These are phyloP conservation scores for Phlyctochytrium bullatum DNA, from an alignment of 192 early-diverging fungal species.

Conservation along the genomic window DNA sequence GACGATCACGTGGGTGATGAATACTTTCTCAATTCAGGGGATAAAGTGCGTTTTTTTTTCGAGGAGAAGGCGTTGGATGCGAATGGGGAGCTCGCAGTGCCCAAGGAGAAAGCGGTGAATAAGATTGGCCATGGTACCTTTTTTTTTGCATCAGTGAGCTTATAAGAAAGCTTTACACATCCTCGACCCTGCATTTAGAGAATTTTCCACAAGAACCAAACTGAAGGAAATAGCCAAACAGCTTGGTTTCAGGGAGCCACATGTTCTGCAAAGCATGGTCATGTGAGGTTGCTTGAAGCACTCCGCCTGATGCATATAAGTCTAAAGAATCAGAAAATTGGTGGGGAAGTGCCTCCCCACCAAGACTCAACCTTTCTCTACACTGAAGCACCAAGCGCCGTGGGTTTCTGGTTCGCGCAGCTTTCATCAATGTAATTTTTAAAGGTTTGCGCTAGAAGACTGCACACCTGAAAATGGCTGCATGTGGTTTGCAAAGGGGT, in stretches of 20 bases:
- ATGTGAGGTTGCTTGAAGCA: constrained; percentile 55
- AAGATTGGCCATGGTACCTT: constrained; percentile 83
- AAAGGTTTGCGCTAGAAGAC: constrained; percentile 93
- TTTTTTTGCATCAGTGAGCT: not conserved
- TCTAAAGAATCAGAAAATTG: constrained; percentile 52
- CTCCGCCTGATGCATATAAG: constrained; percentile 22
- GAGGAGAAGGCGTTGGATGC: constrained; percentile 78
- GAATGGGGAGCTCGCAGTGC: constrained; percentile 58
- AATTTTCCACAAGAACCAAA: constrained; percentile 55
- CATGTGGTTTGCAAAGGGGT: constrained; percentile 79
- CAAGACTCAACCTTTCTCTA: constrained; percentile 92
- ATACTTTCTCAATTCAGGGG: constrained; percentile 84
- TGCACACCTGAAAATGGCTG: constrained; percentile 86
- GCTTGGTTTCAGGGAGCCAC: constrained; percentile 69
- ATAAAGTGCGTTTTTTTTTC: constrained; percentile 85
- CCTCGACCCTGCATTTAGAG: constrained; percentile 70
- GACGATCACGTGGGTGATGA: constrained; percentile 77
- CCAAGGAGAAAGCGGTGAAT: constrained; percentile 71
- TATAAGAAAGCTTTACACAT: constrained; percentile 72
- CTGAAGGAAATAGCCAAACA: constrained; percentile 54
- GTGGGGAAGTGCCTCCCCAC: constrained; percentile 75
- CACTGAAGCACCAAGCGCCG: constrained; percentile 79
- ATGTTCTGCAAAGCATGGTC: constrained; percentile 86
- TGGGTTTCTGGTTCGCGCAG: constrained; percentile 37
- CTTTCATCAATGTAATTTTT: constrained; percentile 19